Base-by-base conservation (phyloP, 2,329 filamentous ascomycete genomes). In the Lasiodiplodia sp. region DNA sequence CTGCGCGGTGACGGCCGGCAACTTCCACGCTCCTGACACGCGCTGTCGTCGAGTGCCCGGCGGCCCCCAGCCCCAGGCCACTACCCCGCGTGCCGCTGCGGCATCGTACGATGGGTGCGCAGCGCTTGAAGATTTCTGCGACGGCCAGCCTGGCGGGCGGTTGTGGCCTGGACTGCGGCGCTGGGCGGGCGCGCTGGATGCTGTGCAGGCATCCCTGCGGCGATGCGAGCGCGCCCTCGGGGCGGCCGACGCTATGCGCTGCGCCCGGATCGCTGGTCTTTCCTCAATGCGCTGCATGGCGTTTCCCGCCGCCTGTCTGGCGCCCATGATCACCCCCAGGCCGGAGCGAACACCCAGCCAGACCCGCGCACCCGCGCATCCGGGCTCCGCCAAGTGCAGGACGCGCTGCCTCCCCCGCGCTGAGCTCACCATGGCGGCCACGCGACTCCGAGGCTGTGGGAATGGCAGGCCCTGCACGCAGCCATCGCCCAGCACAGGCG, bases 351-450 rank as follows among this genome's bases (percentile, higher is more conserved):
- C 56, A 52, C 40, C 21, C 55, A 62, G 55, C 53, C 66, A 62
- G 25, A 55, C 52, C 64, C 51, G 52, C 51, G 21, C 25, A 52
- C 66, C 55, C 56, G 66, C 40, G 31, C 53, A 40, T 44, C 52
- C 25, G 31, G 53, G 52, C 64, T 44, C 31, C 38, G 56, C 56
- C 56, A 60, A 60, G 56, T 38, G 56, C 37, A 47, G 37, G 40
- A 65, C 28, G 47, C 51, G 63, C 63, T 66, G 63, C 51, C 62
- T 67, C 38, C 64, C 64, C 64, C 64, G 64, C 64, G 64, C 64
- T 67, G 62, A 55, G 62, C 58, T 47, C 60, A 52, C 62, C 52
- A 53, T 67, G 64, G 66, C 66, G 28, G 66, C 65, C 65, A 67
- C 64, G 65, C 65, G 65, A 67, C 65, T 37, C 55, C 55, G 53